Conservation (phyloP, 805 yeast species). For the Candida succiphila region DNA sequence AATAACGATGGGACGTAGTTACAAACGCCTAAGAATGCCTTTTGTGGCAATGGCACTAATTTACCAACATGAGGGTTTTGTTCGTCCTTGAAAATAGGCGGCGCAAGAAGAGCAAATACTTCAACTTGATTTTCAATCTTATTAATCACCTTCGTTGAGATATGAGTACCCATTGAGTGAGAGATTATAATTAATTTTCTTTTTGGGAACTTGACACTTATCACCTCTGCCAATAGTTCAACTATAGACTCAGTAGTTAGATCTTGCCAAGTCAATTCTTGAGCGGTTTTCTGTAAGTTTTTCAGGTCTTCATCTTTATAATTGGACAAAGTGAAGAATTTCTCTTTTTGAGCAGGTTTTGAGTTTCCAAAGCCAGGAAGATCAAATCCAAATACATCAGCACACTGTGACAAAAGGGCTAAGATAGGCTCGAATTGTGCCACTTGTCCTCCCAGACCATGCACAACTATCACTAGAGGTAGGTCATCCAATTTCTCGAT, state of each 20-base stretch:
- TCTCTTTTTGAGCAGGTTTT: slow-evolving; percentile 13
- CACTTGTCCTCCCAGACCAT: slow-evolving; percentile 87
- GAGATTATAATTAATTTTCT: slow-evolving; percentile 36
- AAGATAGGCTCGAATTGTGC: slow-evolving; percentile 75
- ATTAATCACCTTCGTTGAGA: slow-evolving; percentile 30
- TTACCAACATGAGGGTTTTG: background rate
- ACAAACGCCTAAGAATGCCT: slow-evolving; percentile 21
- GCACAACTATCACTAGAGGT: slow-evolving; percentile 62
- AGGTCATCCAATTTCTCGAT: slow-evolving; percentile 29
- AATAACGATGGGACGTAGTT: slow-evolving; percentile 35
- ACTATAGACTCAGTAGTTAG: slow-evolving; percentile 32
- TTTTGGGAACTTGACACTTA: slow-evolving; percentile 28
- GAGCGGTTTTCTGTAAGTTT: slow-evolving; percentile 21
- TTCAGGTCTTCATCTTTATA: slow-evolving; percentile 9
- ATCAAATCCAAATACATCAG: slow-evolving; percentile 63
- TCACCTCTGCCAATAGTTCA: slow-evolving; percentile 26
- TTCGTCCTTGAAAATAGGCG: slow-evolving; percentile 25
- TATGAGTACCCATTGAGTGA: slow-evolving; percentile 51
- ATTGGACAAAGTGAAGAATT: slow-evolving; percentile 11
- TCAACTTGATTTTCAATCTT: slow-evolving; percentile 30
- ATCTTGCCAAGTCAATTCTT: slow-evolving; percentile 28
- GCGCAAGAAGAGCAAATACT: slow-evolving; percentile 36
- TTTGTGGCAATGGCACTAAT: slow-evolving; percentile 8
- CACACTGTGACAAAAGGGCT: slow-evolving; percentile 50
- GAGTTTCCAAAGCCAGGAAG: slow-evolving; percentile 82